Conservation (phyloP, 2,329 filamentous ascomycete genomes). For the Trichophyton schoenleinii region DNA sequence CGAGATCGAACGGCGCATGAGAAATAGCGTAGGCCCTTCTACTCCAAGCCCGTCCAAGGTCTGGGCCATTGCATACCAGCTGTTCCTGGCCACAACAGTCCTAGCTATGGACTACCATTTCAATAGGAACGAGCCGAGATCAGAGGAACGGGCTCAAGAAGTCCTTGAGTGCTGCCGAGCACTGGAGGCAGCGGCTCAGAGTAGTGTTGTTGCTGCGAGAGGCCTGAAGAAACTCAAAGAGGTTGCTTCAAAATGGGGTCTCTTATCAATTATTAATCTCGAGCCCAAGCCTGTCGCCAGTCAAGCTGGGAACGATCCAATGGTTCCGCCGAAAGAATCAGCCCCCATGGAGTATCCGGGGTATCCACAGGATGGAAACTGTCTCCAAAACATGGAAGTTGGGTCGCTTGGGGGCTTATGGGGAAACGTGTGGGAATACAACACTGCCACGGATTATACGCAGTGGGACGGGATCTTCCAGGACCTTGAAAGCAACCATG, state of each 20-base stretch:
- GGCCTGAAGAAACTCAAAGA: constrained; percentile 7
- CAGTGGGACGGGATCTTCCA: constrained; percentile 8
- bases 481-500: constrained; percentile 4
- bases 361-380: background rate
- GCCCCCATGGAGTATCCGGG: background rate
- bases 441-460: background rate
- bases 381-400: background rate
- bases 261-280: background rate
- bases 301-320: background rate
- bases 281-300: background rate
- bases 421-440: constrained; percentile 4
- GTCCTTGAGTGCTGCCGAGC: constrained; percentile 28
- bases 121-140: constrained; percentile 28
- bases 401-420: background rate
- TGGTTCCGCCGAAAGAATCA: background rate
- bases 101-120: constrained; percentile 31
- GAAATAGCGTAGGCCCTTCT: constrained; percentile 8
- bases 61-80: constrained; percentile 28
- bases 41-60: constrained; percentile 19
- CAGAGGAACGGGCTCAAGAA: constrained; percentile 25
- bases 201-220: background rate
- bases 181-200: constrained; percentile 12
- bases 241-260: constrained; percentile 6
- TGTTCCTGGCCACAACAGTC: constrained; percentile 31
- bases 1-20: constrained; percentile 19